Conservation (phyloP, 169 alveolate species). For the Plasmodium relictum region DNA sequence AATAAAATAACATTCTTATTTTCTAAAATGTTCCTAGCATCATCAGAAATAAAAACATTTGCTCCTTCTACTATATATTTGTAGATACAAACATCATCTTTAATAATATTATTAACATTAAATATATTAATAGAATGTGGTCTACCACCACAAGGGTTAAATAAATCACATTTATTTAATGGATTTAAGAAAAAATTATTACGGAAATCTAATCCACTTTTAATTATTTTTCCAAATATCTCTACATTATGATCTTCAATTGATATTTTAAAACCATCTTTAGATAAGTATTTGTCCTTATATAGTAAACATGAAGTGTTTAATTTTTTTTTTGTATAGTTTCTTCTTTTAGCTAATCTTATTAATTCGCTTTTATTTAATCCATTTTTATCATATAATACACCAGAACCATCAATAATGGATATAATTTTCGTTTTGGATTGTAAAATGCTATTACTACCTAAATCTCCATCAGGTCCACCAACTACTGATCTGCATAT, state of each 20-base stretch:
- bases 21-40: constrained; percentile 88
- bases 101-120: constrained; percentile 83
- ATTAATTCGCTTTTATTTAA: constrained; percentile 84
- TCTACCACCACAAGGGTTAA: constrained; percentile 93
- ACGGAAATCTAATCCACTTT: constrained; percentile 87
- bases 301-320: constrained; percentile 81
- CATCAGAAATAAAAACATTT: constrained; percentile 90
- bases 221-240: constrained; percentile 85
- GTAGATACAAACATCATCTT: constrained; percentile 81
- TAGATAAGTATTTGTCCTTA: constrained; percentile 80
- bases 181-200: constrained; percentile 84
- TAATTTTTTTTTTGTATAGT: constrained; percentile 7
- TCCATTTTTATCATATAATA: constrained; percentile 90
- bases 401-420: constrained; percentile 92
- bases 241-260: constrained; percentile 83
- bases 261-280: constrained; percentile 85
- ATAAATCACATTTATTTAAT: constrained; percentile 85
- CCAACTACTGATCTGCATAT: constrained; percentile 90
- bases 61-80: constrained; percentile 91
- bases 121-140: constrained; percentile 89
- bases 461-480: constrained; percentile 94
- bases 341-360: constrained; percentile 82
- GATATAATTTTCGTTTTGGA: constrained; percentile 88
- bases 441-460: constrained; percentile 88
- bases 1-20: constrained; percentile 86